Base-by-base conservation (phyloP, 148 eudicot genomes). In the Rhododendron mucronatum region DNA sequence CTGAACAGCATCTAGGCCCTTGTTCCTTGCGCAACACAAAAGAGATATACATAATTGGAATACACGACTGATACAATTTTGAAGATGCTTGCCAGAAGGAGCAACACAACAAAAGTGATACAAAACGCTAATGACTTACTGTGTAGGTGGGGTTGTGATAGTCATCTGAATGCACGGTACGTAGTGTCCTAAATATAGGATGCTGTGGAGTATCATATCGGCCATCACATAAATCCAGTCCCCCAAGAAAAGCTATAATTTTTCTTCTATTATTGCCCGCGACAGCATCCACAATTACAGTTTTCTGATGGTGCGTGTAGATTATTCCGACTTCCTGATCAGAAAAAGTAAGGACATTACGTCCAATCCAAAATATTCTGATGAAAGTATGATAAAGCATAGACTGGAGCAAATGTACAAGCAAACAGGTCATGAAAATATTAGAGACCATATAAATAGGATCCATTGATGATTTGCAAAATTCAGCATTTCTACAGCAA, bases 261-360 rank as follows among this genome's bases (percentile, higher is more conserved):
- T 89, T 95, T 88, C 99, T 93, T 92, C 82, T 89, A 86, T 88
- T 90, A 85, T 92, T 85, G 59, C 96, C 98, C 78, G 96, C 95
- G 89, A 93, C 95, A 87, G 93, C 95, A 88, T 97, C 99, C 39
- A 97, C 94, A 74, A 97, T 85, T 84, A 97, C 95, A 45, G 94
- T 92, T 87, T 97, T 97, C 89, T 97, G 99, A 86, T 97, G 98
- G 86, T 97, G 99, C 28, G 99, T 97, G 87, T 95, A 96, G 59
- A 96, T 94, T 82, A 94, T 94, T 87, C 93, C 97, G 84, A 95
- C 98, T 92, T 94, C 98, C 99, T 96, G 86, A 50, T 67, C 87
- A 67, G 48, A 48, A 87, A 84, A 20, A 75, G 45, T 28, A 79
- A 86, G 35, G 75, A 78, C 37, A 8, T 8, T 35, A 76, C 39